A percentile compares a stretch with the other conserved stretches of the same genome.
These are phyloP conservation scores for Kuraishia borneana DNA, from an alignment of 805 yeast genomes.

Conservation along the genomic window DNA sequence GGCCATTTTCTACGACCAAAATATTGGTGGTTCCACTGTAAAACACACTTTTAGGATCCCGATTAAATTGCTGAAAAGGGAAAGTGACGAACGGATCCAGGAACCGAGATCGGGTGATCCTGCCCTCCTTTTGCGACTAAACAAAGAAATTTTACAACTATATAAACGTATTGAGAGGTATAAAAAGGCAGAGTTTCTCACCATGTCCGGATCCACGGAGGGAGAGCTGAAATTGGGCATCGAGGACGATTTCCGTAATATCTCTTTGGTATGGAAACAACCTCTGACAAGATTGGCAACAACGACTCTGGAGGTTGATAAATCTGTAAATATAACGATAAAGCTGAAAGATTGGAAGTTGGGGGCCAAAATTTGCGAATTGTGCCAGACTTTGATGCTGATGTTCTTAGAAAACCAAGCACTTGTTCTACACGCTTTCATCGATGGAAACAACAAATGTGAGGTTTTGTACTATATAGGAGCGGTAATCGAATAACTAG, in stretches of 20 bases:
- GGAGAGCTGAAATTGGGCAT: slow-evolving; percentile 43
- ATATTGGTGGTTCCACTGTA: slow-evolving; percentile 30
- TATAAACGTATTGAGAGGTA: slow-evolving; percentile 61
- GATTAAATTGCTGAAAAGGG: slow-evolving; percentile 46
- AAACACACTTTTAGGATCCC: slow-evolving; percentile 65
- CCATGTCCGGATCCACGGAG: slow-evolving; percentile 34
- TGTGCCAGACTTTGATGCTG: slow-evolving; percentile 50
- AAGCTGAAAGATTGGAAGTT: slow-evolving; percentile 57
- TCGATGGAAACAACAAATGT: slow-evolving; percentile 54
- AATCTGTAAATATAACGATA: slow-evolving; percentile 31
- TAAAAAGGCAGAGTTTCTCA: slow-evolving; percentile 36
- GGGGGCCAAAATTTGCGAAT: slow-evolving; percentile 48
- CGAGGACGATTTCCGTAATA: slow-evolving; percentile 26
- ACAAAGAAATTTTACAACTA: slow-evolving; percentile 35
- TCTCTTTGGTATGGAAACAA: slow-evolving; percentile 2
- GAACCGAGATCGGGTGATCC: slow-evolving; percentile 56
- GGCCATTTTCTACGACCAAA: slow-evolving; percentile 43
- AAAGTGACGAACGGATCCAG: slow-evolving; percentile 36
- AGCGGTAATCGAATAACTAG: neutral
- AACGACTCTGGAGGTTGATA: slow-evolving; percentile 1
- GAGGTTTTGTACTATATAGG: slow-evolving; percentile 47
- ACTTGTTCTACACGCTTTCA: slow-evolving; percentile 53
- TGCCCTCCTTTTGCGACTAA: slow-evolving; percentile 43
- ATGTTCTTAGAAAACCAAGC: slow-evolving; percentile 47
- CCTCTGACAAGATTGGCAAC: slow-evolving; percentile 4